Conservation (phyloP, 2,329 filamentous ascomycete genomes). For the Colletotrichum coccodes region DNA sequence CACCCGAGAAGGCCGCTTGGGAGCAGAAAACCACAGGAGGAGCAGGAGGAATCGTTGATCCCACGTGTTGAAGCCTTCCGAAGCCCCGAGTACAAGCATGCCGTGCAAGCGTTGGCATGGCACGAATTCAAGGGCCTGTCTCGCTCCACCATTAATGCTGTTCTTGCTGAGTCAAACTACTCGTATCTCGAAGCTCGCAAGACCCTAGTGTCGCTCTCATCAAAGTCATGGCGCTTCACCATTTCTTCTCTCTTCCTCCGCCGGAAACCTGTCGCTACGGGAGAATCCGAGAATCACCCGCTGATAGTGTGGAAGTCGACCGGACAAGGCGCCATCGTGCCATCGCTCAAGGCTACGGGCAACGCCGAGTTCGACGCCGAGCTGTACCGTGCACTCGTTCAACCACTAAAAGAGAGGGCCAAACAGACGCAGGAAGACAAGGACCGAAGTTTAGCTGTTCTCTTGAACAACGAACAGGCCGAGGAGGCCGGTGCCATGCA, state of each 20-base stretch:
- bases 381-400: constrained; percentile 66
- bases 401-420: constrained; percentile 59
- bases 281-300: constrained; percentile 68
- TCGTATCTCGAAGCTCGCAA: constrained; percentile 78
- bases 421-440: constrained; percentile 56
- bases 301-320: constrained; percentile 70
- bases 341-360: constrained; percentile 73
- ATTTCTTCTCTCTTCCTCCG: constrained; percentile 77
- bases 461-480: constrained; percentile 68
- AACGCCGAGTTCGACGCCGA: constrained; percentile 72
- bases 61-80: constrained; percentile 74
- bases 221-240: constrained; percentile 82
- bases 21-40: constrained; percentile 39
- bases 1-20: constrained; percentile 43
- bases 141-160: constrained; percentile 78
- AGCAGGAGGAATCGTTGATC: constrained; percentile 43
- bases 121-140: constrained; percentile 82
- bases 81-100: constrained; percentile 72
- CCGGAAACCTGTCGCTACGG: constrained; percentile 64
- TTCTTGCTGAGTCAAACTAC: constrained; percentile 84
- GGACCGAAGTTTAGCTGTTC: constrained; percentile 63
- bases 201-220: constrained; percentile 74
- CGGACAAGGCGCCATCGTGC: constrained; percentile 63
- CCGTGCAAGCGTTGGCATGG: constrained; percentile 74
- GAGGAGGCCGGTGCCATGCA: constrained; percentile 65